phyloP scores from a whole-genome alignment of 352 stramenopile genomes.

The Aphanomyces stellatus region DNA sequence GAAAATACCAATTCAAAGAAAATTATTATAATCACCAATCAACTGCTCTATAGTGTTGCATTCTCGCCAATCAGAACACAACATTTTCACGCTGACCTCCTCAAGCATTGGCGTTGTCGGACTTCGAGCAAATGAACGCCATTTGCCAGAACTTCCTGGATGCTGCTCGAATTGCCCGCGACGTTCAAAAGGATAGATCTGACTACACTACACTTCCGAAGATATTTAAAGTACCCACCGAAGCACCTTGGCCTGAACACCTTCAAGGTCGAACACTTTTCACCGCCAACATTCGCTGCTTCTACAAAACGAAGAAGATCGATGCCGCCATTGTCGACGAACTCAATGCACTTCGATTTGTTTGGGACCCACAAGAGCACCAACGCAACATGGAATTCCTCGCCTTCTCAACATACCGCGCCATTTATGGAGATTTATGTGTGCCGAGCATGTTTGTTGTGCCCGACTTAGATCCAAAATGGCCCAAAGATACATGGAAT shows the following conservation, averaged over 20 bases:
- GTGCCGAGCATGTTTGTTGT: constrained; percentile 9
- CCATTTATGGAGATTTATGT: neutral
- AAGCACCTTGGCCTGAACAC: constrained; percentile 3
- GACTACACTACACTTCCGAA: constrained; percentile 2
- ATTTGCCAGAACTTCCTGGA: constrained; percentile 13
- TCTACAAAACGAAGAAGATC: constrained; percentile 5
- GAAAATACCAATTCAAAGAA: too few species aligned
- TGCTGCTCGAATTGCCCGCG: neutral
- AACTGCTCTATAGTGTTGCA: too few species aligned
- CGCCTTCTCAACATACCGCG: constrained; percentile 1
- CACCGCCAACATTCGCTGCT: neutral
- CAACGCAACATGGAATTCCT: constrained; percentile 1
- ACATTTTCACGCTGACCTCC: too few species aligned
- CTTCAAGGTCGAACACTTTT: neutral
- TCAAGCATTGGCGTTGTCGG: too few species aligned
- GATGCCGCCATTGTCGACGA: neutral
- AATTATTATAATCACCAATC: too few species aligned
- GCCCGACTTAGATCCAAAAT: neutral
- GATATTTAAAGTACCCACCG: neutral
- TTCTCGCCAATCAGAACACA: too few species aligned
- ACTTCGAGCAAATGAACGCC: too few species aligned
- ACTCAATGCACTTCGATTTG: constrained; percentile 9
- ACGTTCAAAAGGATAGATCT: constrained; percentile 7
- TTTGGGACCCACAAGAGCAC: constrained; percentile 8
- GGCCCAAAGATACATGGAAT: constrained; percentile 16